Evolutionary conservation across 2,329 filamentous ascomycete species (phyloP).

Genomic region (Hypoxylon sp.): DNA sequence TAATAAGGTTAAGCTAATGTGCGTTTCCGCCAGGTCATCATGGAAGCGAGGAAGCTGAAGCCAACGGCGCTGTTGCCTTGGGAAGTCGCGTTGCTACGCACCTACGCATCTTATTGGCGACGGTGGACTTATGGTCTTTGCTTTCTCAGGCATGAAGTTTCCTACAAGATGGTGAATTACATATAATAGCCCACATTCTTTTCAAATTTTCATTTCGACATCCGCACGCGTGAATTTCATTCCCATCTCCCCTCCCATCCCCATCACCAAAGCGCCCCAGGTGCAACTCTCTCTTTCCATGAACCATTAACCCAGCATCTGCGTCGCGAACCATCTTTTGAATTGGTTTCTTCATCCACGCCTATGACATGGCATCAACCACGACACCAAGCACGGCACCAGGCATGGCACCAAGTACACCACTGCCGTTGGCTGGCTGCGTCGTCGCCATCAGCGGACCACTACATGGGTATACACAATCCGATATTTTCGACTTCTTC

Average conservation of each 20-base stretch:
- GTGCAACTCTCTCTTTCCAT: not conserved
- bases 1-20: not conserved
- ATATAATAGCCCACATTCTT: not conserved
- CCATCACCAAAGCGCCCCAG: not conserved
- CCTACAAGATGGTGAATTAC: slow-evolving; percentile 18
- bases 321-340: not conserved
- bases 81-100: slow-evolving; percentile 29
- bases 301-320: not conserved
- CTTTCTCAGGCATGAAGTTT: slow-evolving; percentile 17
- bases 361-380: not conserved
- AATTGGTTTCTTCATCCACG: not conserved
- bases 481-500: slow-evolving; percentile 58
- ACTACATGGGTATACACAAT: slow-evolving; percentile 69
- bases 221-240: not conserved
- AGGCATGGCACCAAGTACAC: slow-evolving; percentile 47
- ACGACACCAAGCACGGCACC: not conserved
- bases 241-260: not conserved
- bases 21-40: not conserved
- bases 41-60: slow-evolving; percentile 12
- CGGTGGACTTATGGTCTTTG: slow-evolving; percentile 2
- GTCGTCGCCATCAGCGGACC: slow-evolving; percentile 72
- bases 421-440: slow-evolving; percentile 62
- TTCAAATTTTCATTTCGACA: slow-evolving; percentile 27
- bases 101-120: slow-evolving; percentile 21
- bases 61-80: slow-evolving; percentile 25